Percentiles rank a stretch among this genome's conserved stretches.
Conservation (phyloP, 768 basidiomycete genomes). For the Agaricus bisporus region DNA sequence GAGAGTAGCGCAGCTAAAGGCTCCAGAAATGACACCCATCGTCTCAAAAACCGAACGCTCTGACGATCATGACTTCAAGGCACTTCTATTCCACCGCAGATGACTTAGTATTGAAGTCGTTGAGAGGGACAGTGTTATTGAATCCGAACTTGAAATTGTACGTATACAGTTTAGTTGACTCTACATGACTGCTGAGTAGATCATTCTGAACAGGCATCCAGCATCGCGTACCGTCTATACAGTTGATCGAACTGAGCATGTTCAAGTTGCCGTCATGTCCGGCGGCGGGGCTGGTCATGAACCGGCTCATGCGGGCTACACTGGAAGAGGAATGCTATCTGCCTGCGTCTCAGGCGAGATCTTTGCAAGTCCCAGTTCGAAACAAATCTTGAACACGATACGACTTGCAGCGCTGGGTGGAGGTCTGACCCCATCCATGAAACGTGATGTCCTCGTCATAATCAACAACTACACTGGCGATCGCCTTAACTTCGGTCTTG, state of each 20-base stretch:
- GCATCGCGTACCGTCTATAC: conserved; percentile 31
- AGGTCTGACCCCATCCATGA: neutral
- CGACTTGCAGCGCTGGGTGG: conserved; percentile 34
- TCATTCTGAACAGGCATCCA: conserved; percentile 22
- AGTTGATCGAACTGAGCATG: conserved; percentile 13
- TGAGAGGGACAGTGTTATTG: conserved; percentile 33
- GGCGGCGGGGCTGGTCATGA: conserved; percentile 56
- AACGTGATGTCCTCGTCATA: conserved; percentile 29
- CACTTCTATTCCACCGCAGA: conserved; percentile 36
- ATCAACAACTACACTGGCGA: conserved; percentile 52
- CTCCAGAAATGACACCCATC: too few species aligned
- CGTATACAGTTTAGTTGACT: conserved; percentile 12
- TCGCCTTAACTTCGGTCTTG: conserved; percentile 53
- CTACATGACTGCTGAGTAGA: neutral
- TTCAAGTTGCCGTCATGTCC: conserved; percentile 34
- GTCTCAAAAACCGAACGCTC: too few species aligned
- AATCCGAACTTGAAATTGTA: conserved; percentile 35
- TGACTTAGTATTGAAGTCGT: conserved; percentile 35
- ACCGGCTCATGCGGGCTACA: conserved; percentile 52
- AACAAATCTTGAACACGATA: conserved; percentile 46
- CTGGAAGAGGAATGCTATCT: conserved; percentile 49
- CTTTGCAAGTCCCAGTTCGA: conserved; percentile 58
- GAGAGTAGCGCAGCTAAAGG: too few species aligned
- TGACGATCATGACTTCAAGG: conserved; percentile 30
- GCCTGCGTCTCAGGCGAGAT: conserved; percentile 57